Evolutionary conservation across 768 basidiomycete species (phyloP).

Genomic region (Mycena floridula): DNA sequence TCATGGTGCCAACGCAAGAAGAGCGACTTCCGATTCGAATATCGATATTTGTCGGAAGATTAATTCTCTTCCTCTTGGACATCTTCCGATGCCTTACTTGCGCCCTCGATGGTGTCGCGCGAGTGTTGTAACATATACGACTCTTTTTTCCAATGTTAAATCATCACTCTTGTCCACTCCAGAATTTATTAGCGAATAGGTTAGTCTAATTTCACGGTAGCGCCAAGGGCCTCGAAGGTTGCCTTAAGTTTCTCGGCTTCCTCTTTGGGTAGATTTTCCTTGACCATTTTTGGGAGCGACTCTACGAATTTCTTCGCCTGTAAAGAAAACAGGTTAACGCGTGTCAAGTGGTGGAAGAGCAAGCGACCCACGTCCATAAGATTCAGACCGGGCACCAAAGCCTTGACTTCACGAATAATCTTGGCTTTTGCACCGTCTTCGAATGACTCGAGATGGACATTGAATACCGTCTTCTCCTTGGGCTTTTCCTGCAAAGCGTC

Average conservation of each 20-base stretch:
- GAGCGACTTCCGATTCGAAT: conserved; percentile 95
- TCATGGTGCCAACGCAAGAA: conserved; percentile 99
- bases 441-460: conserved; percentile 91
- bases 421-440: conserved; percentile 91
- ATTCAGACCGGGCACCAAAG: conserved; percentile 89
- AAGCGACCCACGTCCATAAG: conserved; percentile 94
- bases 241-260: conserved; percentile 96
- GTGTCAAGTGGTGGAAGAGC: conserved; percentile 3
- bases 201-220: conserved; percentile 80
- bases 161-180: no score
- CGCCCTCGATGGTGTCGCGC: conserved; percentile 5
- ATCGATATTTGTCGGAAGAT: conserved; percentile 91
- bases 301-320: conserved; percentile 99
- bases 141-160: neutral
- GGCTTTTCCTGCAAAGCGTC: conserved; percentile 70
- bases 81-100: conserved; percentile 1
- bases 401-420: conserved; percentile 97
- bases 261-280: conserved; percentile 93
- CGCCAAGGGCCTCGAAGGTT: conserved; percentile 86
- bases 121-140: conserved; percentile 8
- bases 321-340: conserved; percentile 1
- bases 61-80: conserved; percentile 24
- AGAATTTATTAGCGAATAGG: conserved; percentile 8
- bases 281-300: conserved; percentile 85
- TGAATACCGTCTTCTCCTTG: conserved; percentile 98